These are phyloP conservation scores for Silene noctiflora DNA, from an alignment of 179 eudicot genomes.

Conservation along the genomic window DNA sequence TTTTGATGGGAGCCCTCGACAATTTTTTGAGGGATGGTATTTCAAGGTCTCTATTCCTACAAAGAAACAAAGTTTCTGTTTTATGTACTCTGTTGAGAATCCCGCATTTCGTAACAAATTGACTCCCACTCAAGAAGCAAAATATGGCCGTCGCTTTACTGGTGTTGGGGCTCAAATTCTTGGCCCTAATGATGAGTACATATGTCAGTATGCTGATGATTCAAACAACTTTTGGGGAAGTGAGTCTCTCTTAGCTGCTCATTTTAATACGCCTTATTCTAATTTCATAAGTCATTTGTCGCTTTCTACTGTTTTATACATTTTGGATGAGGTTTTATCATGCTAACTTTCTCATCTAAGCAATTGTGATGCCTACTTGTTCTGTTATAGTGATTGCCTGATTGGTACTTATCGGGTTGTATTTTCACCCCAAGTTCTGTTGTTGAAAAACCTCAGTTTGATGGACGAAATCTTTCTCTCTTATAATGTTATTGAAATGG, in stretches of 20 bases:
- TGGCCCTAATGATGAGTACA: slow-evolving; percentile 89
- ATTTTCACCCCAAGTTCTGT: neutral
- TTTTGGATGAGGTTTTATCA: neutral
- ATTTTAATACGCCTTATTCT: slow-evolving; percentile 7
- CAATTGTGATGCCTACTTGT: neutral
- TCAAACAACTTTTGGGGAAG: slow-evolving; percentile 92
- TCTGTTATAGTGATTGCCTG: neutral
- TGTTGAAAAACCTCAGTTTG: neutral
- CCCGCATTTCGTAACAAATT: slow-evolving; percentile 71
- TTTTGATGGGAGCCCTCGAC: slow-evolving; percentile 74
- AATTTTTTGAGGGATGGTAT: slow-evolving; percentile 97
- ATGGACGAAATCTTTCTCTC: neutral
- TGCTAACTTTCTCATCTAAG: slow-evolving; percentile 10
- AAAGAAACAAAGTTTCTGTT: slow-evolving; percentile 85
- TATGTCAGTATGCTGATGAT: slow-evolving; percentile 69
- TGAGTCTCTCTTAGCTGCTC: slow-evolving; percentile 37
- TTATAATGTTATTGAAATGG: neutral
- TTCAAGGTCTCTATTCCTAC: slow-evolving; percentile 93
- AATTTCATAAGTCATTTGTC: neutral
- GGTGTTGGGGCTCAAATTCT: slow-evolving; percentile 95
- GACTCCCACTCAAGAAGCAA: slow-evolving; percentile 51
- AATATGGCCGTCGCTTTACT: slow-evolving; percentile 67
- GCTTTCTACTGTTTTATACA: neutral
- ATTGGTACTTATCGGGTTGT: neutral
- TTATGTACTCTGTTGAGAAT: slow-evolving; percentile 91